Evolutionary conservation across 2,329 filamentous ascomycete genomes (phyloP).

Genomic region (Exophiala sideris): DNA sequence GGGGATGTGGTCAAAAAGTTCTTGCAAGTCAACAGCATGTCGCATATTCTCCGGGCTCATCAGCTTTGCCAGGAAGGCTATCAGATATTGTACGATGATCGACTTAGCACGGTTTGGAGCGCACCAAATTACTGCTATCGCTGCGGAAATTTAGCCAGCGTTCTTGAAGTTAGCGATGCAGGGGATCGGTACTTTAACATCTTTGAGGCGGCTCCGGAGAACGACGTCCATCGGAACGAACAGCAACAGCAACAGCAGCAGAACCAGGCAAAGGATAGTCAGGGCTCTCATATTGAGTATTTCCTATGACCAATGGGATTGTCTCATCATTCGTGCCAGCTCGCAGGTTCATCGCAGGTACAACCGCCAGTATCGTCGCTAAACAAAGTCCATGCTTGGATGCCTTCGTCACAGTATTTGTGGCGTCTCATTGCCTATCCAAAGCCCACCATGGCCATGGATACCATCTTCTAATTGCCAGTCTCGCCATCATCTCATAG

Average conservation of each 20-base stretch:
- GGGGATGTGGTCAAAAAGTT: conserved; percentile 98
- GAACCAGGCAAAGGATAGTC: conserved; percentile 58
- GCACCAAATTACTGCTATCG: conserved; percentile 94
- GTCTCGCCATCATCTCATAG: background rate
- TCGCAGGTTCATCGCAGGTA: background rate
- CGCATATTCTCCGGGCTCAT: conserved; percentile 94
- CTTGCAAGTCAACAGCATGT: conserved; percentile 94
- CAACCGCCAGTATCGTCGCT: background rate
- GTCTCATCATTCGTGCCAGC: conserved; percentile 1
- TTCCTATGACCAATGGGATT: conserved; percentile 48
- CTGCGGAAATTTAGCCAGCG: conserved; percentile 95
- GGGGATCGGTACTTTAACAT: conserved; percentile 97
- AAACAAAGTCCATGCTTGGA: background rate
- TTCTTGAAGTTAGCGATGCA: conserved; percentile 89
- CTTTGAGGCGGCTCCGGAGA: conserved; percentile 93
- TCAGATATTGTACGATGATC: conserved; percentile 93
- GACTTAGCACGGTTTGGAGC: conserved; percentile 94
- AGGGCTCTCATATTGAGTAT: conserved; percentile 66
- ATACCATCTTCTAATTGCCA: background rate
- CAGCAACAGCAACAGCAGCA: conserved; percentile 62
- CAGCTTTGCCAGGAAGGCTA: conserved; percentile 98
- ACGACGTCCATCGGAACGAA: conserved; percentile 80
- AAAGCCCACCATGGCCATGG: background rate
- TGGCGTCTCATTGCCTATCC: background rate
- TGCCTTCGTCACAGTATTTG: background rate